Percentiles rank a stretch among this genome's conserved stretches.
These are phyloP conservation scores for Fusarium stilboides DNA, from an alignment of 2,329 filamentous ascomycete species.

Conservation along the genomic window DNA sequence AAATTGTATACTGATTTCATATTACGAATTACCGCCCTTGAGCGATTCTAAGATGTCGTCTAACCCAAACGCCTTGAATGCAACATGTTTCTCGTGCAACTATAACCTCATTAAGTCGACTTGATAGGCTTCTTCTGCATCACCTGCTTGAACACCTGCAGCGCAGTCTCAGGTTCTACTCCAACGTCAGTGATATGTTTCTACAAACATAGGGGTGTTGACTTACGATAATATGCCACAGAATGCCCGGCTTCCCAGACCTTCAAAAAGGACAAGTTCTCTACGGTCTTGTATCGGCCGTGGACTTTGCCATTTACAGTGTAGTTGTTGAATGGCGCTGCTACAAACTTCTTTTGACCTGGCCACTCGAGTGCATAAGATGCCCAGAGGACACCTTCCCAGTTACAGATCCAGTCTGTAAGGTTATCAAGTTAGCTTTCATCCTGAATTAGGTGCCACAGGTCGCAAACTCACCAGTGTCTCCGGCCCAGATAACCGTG, in stretches of 20 bases:
- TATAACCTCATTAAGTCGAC: conserved; percentile 31
- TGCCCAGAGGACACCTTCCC: conserved; percentile 65
- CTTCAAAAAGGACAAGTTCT: conserved; percentile 72
- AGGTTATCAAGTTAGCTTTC: conserved; percentile 9
- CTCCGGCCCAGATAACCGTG: conserved; percentile 69
- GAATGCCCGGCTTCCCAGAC: conserved; percentile 73
- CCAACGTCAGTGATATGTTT: conserved; percentile 10
- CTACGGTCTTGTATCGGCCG: conserved; percentile 65
- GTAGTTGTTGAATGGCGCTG: conserved; percentile 56
- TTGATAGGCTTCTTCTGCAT: conserved; percentile 46
- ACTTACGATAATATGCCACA: conserved; percentile 62
- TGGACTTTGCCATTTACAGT: conserved; percentile 63
- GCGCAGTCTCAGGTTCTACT: conserved; percentile 47
- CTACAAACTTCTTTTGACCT: conserved; percentile 58
- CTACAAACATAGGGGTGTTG: no score
- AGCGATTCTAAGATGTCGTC: neutral
- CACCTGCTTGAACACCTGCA: conserved; percentile 49
- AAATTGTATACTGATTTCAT: neutral
- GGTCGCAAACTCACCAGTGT: conserved; percentile 56
- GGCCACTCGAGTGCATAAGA: conserved; percentile 63
- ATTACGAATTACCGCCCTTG: conserved; percentile 8
- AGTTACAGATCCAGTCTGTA: conserved; percentile 71
- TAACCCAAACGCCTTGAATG: conserved; percentile 11
- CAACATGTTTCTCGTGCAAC: neutral
- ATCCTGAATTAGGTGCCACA: neutral